Evolutionary conservation across 441 rosid species (phyloP), one percentile per base, ranked within the genome.

Genomic region (Corymbia calophylla): DNA sequence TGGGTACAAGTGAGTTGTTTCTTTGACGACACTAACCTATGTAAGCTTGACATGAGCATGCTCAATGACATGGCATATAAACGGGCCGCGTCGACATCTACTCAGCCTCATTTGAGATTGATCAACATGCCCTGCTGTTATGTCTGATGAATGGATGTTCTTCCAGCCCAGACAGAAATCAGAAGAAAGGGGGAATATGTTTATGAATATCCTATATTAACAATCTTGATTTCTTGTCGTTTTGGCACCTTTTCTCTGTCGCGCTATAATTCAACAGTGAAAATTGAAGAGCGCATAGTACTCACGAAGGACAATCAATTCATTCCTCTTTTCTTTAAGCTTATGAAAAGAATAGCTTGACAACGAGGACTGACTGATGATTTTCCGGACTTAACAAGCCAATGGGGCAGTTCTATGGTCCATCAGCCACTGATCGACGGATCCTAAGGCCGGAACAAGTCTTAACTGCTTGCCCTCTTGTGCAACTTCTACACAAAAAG

Each of bases 1-100:
- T 2, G 0, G 0, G 68, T 62, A 29, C 16, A 29, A 6, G 17
- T 0, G 1, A 11, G n/a, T 62, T 62, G 68, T 62, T 62, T 29
- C 68, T 62, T 62, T 0, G 4, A 62, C 1, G 18, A 62, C 68
- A 62, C 68, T 29, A 62, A 29, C 68, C 18, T 62, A 17, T 29
- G 68, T 13, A 62, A 29, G 32, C 32, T 29, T 29, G 68, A 62
- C 17, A 6, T 60, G 68, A 0, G 68, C 68, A 29, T 4, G 17
- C 66, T 60, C 31, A 27, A 27, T 27, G 66, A 60, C 17, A 7
- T 60, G 68, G 1, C 1, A 1, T 27, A 31, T 60, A 29, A 27
- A 60, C 12, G 32, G 68, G 32, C 16, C 27, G 14, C 1, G 31
- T 27, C 1, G 68, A 12, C 12, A 60, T 27, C 16, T 60, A 31